phyloP scores from a whole-genome alignment of 305 asterid genomes.

The Fraxinus xanthoxyloides region DNA sequence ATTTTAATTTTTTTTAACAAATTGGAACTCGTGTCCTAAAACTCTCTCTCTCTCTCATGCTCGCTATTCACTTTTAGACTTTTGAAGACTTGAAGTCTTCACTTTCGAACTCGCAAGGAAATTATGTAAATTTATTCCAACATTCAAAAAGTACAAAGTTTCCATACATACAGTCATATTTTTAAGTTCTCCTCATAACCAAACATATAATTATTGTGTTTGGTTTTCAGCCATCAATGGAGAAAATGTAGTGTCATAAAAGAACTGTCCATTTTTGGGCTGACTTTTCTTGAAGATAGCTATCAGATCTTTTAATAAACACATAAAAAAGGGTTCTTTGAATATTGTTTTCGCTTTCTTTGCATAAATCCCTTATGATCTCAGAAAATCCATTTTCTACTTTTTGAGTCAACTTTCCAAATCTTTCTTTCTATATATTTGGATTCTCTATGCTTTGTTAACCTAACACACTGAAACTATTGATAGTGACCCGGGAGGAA shows the following conservation, averaged over 20 bases:
- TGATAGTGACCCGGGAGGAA: background rate
- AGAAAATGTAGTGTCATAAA: conserved; percentile 12
- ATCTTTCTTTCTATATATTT: background rate
- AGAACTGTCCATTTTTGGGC: conserved; percentile 22
- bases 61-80: no score
- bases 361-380: conserved; percentile 21
- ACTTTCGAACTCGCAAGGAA: background rate
- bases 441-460: background rate
- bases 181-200: background rate
- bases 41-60: no score
- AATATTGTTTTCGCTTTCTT: conserved; percentile 28
- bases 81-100: background rate
- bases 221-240: background rate
- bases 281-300: conserved; percentile 10
- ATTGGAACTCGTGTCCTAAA: background rate
- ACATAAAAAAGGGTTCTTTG: conserved; percentile 19
- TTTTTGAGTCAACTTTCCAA: conserved; percentile 32
- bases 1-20: background rate
- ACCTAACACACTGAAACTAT: background rate
- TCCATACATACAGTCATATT: background rate
- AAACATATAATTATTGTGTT: background rate
- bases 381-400: conserved; percentile 19
- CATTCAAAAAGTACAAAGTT: background rate
- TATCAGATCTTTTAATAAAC: conserved; percentile 8
- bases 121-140: background rate